Evolutionary conservation across 2,329 filamentous ascomycete species (phyloP), one percentile per base, ranked within the genome.

Genomic region (Calonectria hongkongensis): DNA sequence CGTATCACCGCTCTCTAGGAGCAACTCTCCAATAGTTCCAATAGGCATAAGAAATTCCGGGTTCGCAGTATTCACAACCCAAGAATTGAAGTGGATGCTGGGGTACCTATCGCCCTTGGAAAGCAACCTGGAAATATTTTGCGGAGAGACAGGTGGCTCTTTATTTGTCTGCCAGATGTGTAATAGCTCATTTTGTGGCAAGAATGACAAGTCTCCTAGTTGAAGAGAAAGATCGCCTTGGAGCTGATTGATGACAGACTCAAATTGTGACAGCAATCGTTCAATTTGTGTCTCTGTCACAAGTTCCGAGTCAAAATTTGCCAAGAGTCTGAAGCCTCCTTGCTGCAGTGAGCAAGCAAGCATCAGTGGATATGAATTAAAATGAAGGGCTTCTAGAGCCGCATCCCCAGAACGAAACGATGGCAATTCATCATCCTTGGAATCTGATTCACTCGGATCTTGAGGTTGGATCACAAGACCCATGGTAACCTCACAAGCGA

Each of bases 381-480:
- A 51, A 6, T 51, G 48, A 3, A 51, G 48, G 9, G 48, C 48
- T 30, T 51, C 48, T 8, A 51, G 48, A 18, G 48, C 48, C 4
- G 48, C 48, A 27, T 51, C 13, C 18, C 48, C 48, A 28, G 48
- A 51, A 18, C 48, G 48, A 27, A 51, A 51, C 30, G 48, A 51
- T 28, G 48, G 48, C 15, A 51, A 9, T 15, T 51, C 48, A 30
- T 12, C 21, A 12, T 51, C 13, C 3, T 28, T 30, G 25, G 48
- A 1, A 51, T 16, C 15, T 12, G 27, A 13, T 10, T 51, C 48
- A 2, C 30, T 27, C 18, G 48, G 48, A 27, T 63, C 58, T 16
- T 45, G 39, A n/a, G 58, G 58, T 16, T 63, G 58, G 12, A 63
- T 47, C 2, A 63, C 36, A 4, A 63, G 41, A 3, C 41, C 21